Conservation (phyloP, 306 rosid species). For the Cicer judaicum region DNA sequence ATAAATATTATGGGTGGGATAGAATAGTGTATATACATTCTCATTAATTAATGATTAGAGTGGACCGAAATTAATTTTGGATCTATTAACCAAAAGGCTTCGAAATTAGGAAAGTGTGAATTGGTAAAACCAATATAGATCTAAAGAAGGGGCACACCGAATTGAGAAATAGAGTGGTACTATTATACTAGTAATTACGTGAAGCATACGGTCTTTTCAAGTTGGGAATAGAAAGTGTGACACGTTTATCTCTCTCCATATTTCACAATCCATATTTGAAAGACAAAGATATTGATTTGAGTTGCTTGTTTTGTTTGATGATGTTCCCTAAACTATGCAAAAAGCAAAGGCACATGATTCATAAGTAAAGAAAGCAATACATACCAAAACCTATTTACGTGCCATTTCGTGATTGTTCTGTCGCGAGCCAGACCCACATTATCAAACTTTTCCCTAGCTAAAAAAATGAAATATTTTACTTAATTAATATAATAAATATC, state of each 20-base stretch:
- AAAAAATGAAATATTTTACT: too few species aligned
- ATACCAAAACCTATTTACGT: too few species aligned
- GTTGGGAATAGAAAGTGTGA: slow-evolving; percentile 45
- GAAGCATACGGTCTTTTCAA: slow-evolving; percentile 49
- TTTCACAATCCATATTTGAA: background rate
- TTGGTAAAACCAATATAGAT: slow-evolving; percentile 42
- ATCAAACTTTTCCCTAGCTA: too few species aligned
- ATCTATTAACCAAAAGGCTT: slow-evolving; percentile 24
- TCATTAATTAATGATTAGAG: background rate
- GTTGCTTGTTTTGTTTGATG: slow-evolving; percentile 8
- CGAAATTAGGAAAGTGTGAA: slow-evolving; percentile 20
- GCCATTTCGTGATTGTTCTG: too few species aligned
- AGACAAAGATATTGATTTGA: slow-evolving; percentile 40
- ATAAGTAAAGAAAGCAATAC: slow-evolving; percentile 9
- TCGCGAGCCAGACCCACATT: too few species aligned
- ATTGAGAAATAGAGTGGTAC: slow-evolving; percentile 34
- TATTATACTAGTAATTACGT: slow-evolving; percentile 40
- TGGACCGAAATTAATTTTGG: background rate
- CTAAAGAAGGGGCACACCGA: slow-evolving; percentile 45
- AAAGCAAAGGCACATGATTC: slow-evolving; percentile 46
- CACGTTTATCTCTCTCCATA: slow-evolving; percentile 15
- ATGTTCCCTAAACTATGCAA: slow-evolving; percentile 29
- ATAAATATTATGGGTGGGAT: too few species aligned
- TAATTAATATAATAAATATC: too few species aligned
- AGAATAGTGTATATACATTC: too few species aligned